phyloP scores from a whole-genome alignment of 2,329 filamentous ascomycete species.

The Neofusicoccum sp. region DNA sequence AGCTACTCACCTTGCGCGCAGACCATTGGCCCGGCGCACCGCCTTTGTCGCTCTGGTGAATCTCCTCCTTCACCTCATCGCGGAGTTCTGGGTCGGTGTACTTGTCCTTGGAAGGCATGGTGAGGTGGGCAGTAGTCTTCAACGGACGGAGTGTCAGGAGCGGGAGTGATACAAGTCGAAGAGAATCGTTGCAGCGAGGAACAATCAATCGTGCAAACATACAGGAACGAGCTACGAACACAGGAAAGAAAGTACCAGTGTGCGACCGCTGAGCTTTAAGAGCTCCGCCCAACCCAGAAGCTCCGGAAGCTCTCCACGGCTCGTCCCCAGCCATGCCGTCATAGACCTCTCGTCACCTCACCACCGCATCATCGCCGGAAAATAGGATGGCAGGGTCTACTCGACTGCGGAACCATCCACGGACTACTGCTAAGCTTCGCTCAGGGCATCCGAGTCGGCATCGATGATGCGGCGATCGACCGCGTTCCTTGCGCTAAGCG shows the following conservation, averaged over 20 bases:
- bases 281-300: no score
- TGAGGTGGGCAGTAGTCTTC: not conserved
- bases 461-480: constrained; percentile 3
- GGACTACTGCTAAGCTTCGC: not conserved
- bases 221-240: no score
- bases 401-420: no score
- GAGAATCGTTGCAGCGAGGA: no score
- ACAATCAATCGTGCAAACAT: no score
- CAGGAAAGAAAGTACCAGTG: not conserved
- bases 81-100: constrained; percentile 48
- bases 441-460: not conserved
- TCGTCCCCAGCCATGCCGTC: not conserved
- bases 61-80: constrained; percentile 48
- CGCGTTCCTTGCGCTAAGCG: not conserved
- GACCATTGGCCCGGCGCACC: constrained; percentile 51
- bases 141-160: not conserved
- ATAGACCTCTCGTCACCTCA: not conserved
- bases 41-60: constrained; percentile 47
- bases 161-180: not conserved
- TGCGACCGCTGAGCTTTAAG: not conserved
- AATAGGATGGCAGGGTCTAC: not conserved
- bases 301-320: not conserved
- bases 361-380: not conserved
- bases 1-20: constrained; percentile 42
- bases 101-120: constrained; percentile 48